Conservation (phyloP, 1,139 yeast genomes). For the Debaryomyces coudertii region DNA sequence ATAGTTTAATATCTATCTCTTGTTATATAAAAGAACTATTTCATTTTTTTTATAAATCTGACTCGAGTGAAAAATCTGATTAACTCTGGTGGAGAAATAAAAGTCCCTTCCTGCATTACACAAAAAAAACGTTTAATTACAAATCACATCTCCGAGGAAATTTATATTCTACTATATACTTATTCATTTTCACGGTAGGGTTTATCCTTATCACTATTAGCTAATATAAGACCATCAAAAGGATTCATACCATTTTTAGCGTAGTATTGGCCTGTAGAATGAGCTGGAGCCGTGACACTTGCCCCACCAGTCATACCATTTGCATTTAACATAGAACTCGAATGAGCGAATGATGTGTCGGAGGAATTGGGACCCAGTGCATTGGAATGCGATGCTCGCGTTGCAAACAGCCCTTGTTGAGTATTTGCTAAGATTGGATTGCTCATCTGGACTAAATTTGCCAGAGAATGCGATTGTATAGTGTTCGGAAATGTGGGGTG, state of each 20-base stretch:
- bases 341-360: slow-evolving; percentile 25
- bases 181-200: slow-evolving; percentile 8
- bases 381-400: slow-evolving; percentile 39
- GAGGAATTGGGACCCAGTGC: slow-evolving; percentile 23
- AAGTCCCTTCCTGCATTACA: neutral
- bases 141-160: neutral
- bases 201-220: slow-evolving; percentile 21
- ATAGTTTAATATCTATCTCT: slow-evolving; percentile 18
- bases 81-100: neutral
- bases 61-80: neutral
- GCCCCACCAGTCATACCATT: slow-evolving; percentile 10
- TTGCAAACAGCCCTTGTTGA: slow-evolving; percentile 23
- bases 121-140: neutral
- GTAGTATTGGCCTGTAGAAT: slow-evolving; percentile 39
- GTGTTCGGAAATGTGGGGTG: slow-evolving; percentile 28
- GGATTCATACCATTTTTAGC: slow-evolving; percentile 47
- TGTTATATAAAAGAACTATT: neutral
- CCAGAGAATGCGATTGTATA: slow-evolving; percentile 26
- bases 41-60: neutral
- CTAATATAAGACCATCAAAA: slow-evolving; percentile 45
- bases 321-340: slow-evolving; percentile 14
- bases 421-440: slow-evolving; percentile 10
- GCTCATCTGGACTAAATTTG: slow-evolving; percentile 21
- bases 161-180: slow-evolving; percentile 6
- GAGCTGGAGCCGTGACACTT: slow-evolving; percentile 37